Base-by-base conservation (phyloP, 1,284 basidiomycete species). In the Cystobasidiaceae sp. region DNA sequence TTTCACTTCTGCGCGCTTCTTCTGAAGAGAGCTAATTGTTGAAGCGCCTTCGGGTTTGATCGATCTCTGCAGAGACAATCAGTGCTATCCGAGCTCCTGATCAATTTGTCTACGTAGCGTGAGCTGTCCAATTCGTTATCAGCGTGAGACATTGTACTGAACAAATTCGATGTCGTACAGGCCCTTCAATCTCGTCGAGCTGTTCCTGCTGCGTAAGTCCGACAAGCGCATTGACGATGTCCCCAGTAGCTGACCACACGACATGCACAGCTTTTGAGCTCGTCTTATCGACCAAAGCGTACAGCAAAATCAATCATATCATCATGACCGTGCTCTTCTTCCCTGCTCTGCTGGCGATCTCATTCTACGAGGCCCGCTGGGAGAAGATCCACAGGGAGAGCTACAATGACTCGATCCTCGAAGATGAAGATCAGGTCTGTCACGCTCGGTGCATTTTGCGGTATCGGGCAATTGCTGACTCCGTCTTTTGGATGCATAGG, bases 121-220 rank as follows among this genome's bases (percentile, higher is more conserved):
- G 39, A 56, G 54, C 45, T 27, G 17, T n/a, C 28, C 25, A n/a
- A n/a, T 2, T 61, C n/a, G 23, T 54, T 17, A 58, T 70, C 69
- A 19, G 73, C 33, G 43, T 1, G 37, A 8, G 59, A 43, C 41
- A 58, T 67, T 11, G 51, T 54, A 52, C 52, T 55, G 37, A 70
- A 68, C 54, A 69, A 73, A 3, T 73, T 72, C 64, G 71, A 71
- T 23, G 75, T 81, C 19, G 25, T 28, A n/a, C 39, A 56, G 54
- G 0, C 82, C 82, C 0, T 82, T 94, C 81, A 97, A 96, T 75
- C 80, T 97, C 48, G 78, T 94, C 68, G 93, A 97, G 77, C 39
- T 71, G 11, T 37, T 62, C 27, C 67, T 74, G 54, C 51, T 74
- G 11, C 73, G 60, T 62, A 23, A 54, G 50, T 51, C 19, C 6